Evolutionary conservation across 352 stramenopile genomes (phyloP).

Genomic region (Plasmopara viticola): DNA sequence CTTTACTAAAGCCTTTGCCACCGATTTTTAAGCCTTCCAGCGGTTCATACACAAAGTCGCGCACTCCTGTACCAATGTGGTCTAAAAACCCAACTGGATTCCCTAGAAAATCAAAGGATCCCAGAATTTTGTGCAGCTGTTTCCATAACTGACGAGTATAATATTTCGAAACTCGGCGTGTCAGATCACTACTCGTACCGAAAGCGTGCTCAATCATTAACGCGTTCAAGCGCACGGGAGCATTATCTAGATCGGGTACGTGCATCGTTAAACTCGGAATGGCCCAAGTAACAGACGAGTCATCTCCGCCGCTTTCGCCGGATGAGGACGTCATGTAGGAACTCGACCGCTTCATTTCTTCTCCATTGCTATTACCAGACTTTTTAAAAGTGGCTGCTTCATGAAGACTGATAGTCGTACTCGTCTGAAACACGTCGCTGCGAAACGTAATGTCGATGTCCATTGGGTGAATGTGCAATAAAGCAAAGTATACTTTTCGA

Average conservation of each 20-base stretch:
- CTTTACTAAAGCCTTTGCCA: conserved; percentile 81
- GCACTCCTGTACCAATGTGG: conserved; percentile 93
- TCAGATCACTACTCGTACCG: conserved; percentile 80
- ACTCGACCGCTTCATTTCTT: conserved; percentile 28
- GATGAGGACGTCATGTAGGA: conserved; percentile 16
- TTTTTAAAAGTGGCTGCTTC: conserved; percentile 52
- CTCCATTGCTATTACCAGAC: conserved; percentile 14
- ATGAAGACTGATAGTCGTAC: conserved; percentile 46
- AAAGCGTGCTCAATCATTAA: conserved; percentile 88
- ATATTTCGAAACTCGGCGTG: conserved; percentile 82
- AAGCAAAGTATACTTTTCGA: conserved; percentile 84
- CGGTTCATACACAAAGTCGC: conserved; percentile 96
- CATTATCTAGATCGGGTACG: conserved; percentile 84
- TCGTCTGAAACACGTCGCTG: conserved; percentile 79
- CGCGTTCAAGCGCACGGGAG: conserved; percentile 76
- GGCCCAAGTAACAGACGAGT: conserved; percentile 58
- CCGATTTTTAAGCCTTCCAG: conserved; percentile 89
- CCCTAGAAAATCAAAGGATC: conserved; percentile 85
- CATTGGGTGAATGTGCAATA: conserved; percentile 84
- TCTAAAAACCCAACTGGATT: conserved; percentile 88
- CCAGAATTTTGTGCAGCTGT: conserved; percentile 85
- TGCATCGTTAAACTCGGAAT: conserved; percentile 86
- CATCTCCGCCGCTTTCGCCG: conserved; percentile 25
- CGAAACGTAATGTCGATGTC: conserved; percentile 86
- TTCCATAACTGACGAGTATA: conserved; percentile 87